Base-by-base conservation (phyloP, 257 asterid species). In the Jaltomata sinuosa region DNA sequence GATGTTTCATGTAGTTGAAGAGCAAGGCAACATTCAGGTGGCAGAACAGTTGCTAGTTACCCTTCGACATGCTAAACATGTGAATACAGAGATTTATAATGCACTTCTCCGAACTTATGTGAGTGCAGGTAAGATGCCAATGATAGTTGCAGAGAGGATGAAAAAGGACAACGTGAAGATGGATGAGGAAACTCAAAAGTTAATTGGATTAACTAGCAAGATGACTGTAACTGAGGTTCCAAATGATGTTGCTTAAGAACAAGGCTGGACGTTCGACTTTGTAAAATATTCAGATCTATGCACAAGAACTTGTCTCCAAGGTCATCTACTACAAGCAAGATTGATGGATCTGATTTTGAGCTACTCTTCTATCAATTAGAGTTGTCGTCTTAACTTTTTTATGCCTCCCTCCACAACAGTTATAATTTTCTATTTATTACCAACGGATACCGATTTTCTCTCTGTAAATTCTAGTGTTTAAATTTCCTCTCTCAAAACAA, bases 61-160 rank as follows among this genome's bases (percentile, higher is more conserved):
- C 77, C 98, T 97, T 85, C 88, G 98, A 11, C 84, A 76, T 2
- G 92, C 85, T 85, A 97, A 95, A 47, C 85, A 90, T 85, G 85
- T 92, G 62, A 91, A 83, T 83, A 89, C 93, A 6, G 95, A 89
- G 87, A 65, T 89, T 3, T 97, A 97, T 86, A 95, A 94, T 50
- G 89, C 90, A 55, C 92, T 97, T 81, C 91, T 97, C 38, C 90
- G 93, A 36, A 91, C 98, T 54, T 93, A 93, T 82, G 94, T 88
- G 22, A 91, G 91, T 84, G 98, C 97, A 3, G 94, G 94, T 80
- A 94, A 95, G 86, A 92, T 91, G 98, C 91, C 97, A 11, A 91
- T 93, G 78, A 87, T 91, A 64, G 89, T 97, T 86, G 93, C 88
- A 12, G 98, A 97, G 90, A 90, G 98, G 94, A 97, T 97, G 98